Evolutionary conservation across 306 rosid genomes (phyloP).

Genomic region (Crataegus laevigata): DNA sequence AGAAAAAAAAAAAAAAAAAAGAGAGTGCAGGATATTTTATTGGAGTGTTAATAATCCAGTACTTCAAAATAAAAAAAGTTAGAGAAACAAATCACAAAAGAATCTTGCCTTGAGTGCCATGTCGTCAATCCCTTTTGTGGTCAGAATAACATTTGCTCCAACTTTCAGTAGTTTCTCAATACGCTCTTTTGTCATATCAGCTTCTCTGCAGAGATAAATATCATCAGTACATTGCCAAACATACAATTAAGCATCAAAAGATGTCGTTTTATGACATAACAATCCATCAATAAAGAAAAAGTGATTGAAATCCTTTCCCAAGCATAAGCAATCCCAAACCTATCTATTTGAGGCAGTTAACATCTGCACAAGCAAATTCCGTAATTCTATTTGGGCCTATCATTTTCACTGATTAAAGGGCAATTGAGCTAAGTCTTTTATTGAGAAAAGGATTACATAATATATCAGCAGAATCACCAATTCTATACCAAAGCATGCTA

Average conservation of each 20-base stretch:
- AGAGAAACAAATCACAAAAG: slow-evolving; percentile 6
- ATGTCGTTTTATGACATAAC: not conserved
- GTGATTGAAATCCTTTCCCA: not conserved
- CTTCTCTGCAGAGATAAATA: slow-evolving; percentile 47
- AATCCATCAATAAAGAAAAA: no score
- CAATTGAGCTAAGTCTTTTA: not conserved
- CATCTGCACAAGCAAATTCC: not conserved
- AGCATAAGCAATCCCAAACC: not conserved
- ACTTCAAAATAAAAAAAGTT: not conserved
- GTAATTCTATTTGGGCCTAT: not conserved
- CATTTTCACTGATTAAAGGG: not conserved
- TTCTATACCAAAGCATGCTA: not conserved
- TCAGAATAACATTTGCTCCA: slow-evolving; percentile 89
- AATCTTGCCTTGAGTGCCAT: slow-evolving; percentile 84
- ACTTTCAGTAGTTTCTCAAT: slow-evolving; percentile 83
- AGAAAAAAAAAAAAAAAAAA: no score
- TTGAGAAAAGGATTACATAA: not conserved
- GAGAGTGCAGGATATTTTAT: not conserved
- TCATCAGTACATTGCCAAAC: not conserved
- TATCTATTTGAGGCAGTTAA: not conserved
- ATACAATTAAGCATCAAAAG: not conserved
- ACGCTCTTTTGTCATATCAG: slow-evolving; percentile 93
- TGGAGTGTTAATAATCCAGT: not conserved
- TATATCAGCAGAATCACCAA: not conserved
- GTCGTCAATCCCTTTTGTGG: slow-evolving; percentile 97